Conservation (phyloP, 1,284 basidiomycete genomes). For the Moesziomyces antarcticus region DNA sequence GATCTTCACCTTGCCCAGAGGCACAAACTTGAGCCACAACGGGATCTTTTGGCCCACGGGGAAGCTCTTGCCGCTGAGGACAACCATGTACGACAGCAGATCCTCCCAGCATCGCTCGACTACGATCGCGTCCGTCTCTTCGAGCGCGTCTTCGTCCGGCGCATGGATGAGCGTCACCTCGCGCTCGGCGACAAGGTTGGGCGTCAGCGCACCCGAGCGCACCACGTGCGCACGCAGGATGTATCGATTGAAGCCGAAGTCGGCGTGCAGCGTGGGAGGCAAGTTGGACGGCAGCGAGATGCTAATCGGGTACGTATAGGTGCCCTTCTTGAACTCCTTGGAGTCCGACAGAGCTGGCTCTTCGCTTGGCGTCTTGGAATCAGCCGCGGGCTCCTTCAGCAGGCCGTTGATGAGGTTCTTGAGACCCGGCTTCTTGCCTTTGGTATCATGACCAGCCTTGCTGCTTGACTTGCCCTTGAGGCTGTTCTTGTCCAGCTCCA, state of each 20-base stretch:
- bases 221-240: slow-evolving; percentile 83
- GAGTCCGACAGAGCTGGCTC: slow-evolving; percentile 72
- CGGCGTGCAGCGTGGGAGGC: slow-evolving; percentile 82
- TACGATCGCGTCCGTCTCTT: slow-evolving; percentile 83
- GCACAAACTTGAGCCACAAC: slow-evolving; percentile 83
- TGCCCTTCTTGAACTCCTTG: slow-evolving; percentile 90
- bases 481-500: slow-evolving; percentile 19
- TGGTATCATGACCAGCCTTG: slow-evolving; percentile 18
- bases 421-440: slow-evolving; percentile 38
- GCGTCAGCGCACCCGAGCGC: slow-evolving; percentile 82
- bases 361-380: slow-evolving; percentile 13
- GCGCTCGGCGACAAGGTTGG: slow-evolving; percentile 77
- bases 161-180: slow-evolving; percentile 83
- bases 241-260: slow-evolving; percentile 84
- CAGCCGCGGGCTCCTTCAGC: slow-evolving; percentile 34
- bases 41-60: slow-evolving; percentile 83
- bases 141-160: slow-evolving; percentile 72
- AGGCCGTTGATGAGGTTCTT: slow-evolving; percentile 49
- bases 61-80: slow-evolving; percentile 76
- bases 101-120: slow-evolving; percentile 93
- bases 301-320: slow-evolving; percentile 92
- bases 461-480: slow-evolving; percentile 19
- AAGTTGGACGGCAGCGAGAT: slow-evolving; percentile 84
- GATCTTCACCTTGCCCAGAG: slow-evolving; percentile 83
- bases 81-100: slow-evolving; percentile 83